Evolutionary conservation across 148 eudicot genomes (phyloP).

Genomic region (Agrostemma githago): DNA sequence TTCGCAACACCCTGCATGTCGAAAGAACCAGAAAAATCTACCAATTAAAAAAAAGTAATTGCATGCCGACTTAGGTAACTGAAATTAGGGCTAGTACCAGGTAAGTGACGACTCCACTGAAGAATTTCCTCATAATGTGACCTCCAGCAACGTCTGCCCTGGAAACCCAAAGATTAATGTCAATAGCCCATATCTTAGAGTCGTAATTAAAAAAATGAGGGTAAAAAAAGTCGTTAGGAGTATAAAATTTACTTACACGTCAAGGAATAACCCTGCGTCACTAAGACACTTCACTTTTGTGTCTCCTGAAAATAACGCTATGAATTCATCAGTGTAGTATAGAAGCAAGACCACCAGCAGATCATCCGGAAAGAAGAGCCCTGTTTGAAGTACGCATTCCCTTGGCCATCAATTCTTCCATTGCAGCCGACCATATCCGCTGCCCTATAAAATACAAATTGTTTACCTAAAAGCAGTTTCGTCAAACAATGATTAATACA

Average conservation of each 20-base stretch:
- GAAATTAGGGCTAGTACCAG: constrained; percentile 21
- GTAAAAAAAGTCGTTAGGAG: not conserved
- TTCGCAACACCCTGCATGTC: constrained; percentile 49
- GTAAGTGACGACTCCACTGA: constrained; percentile 58
- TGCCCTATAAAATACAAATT: constrained; percentile 79
- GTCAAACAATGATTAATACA: not conserved
- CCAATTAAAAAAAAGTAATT: not conserved
- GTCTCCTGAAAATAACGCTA: constrained; percentile 42
- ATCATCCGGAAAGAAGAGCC: constrained; percentile 96
- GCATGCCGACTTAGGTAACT: not conserved
- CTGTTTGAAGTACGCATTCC: constrained; percentile 73
- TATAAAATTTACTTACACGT: constrained; percentile 51
- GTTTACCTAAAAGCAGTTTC: constrained; percentile 40
- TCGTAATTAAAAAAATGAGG: not conserved
- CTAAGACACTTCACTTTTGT: constrained; percentile 86
- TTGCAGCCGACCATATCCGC: constrained; percentile 72
- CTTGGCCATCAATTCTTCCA: constrained; percentile 73
- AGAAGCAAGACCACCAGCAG: constrained; percentile 98
- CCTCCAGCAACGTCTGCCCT: constrained; percentile 88
- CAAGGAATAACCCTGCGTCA: constrained; percentile 93
- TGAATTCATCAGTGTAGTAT: constrained; percentile 81
- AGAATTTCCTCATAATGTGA: constrained; percentile 57
- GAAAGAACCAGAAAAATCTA: constrained; percentile 1
- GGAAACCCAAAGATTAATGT: constrained; percentile 26
- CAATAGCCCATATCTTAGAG: too few relatives aligned